Evolutionary conservation across 1,284 basidiomycete genomes (phyloP).

Genomic region (Polyporus tsugae): DNA sequence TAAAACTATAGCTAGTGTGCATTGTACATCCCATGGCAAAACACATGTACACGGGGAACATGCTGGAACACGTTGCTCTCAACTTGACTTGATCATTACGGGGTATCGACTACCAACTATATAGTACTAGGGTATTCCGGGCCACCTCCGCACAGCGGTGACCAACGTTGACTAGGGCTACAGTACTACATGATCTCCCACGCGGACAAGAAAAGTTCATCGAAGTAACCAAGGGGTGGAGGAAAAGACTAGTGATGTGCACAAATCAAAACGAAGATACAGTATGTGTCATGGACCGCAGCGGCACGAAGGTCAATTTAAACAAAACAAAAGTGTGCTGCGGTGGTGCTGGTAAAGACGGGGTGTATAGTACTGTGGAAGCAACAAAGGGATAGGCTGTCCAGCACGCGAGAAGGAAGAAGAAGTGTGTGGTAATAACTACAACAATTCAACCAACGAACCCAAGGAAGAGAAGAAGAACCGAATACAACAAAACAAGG

Average conservation of each 20-base stretch:
- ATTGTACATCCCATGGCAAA: too few relatives aligned
- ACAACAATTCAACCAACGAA: slow-evolving; percentile 21
- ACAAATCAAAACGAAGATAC: slow-evolving; percentile 10
- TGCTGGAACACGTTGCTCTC: not conserved
- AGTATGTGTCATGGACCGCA: slow-evolving; percentile 22
- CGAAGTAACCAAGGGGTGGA: slow-evolving; percentile 3
- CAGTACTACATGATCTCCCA: slow-evolving; percentile 25
- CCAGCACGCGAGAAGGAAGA: slow-evolving; percentile 34
- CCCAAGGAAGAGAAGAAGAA: slow-evolving; percentile 5
- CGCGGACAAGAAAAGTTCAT: slow-evolving; percentile 17
- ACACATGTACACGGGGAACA: not conserved
- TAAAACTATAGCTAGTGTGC: too few relatives aligned
- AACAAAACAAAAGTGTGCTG: slow-evolving; percentile 21
- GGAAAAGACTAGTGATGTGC: slow-evolving; percentile 28
- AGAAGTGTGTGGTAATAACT: slow-evolving; percentile 7
- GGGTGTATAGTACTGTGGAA: slow-evolving; percentile 17
- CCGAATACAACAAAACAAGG: slow-evolving; percentile 6
- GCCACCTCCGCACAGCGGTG: slow-evolving; percentile 6
- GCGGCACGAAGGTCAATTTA: slow-evolving; percentile 11
- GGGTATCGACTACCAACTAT: slow-evolving; percentile 30
- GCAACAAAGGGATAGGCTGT: slow-evolving; percentile 35
- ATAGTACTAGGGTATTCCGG: slow-evolving; percentile 20
- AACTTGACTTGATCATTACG: not conserved
- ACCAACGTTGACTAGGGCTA: slow-evolving; percentile 26
- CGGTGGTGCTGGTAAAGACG: slow-evolving; percentile 8